Evolutionary conservation across 805 yeast genomes (phyloP), one percentile per base, ranked within the genome.

Genomic region (Pichia gijzeniarum): DNA sequence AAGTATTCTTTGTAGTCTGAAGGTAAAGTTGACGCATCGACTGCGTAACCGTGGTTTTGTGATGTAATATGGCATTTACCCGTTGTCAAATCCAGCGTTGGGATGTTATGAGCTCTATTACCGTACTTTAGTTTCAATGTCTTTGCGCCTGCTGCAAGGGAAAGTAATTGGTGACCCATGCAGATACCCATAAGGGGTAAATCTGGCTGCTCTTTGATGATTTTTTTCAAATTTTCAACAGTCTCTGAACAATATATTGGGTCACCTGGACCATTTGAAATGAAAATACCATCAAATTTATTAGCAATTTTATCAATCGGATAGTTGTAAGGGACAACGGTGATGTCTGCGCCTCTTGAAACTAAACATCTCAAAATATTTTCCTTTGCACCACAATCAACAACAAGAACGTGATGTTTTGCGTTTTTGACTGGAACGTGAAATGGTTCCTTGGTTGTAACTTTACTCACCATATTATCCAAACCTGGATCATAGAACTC

Each of bases 331-430:
- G 99, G 99, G 77, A 93, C 84, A 14, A 93, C 98, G 3, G 98
- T 93, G 56, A 91, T 80, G 21, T 95, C 84, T 31, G 97, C 96
- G 51, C 98, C 99, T 68, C 99, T 83, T 53, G 86, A 77, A 27
- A 87, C 98, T 41, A 93, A 75, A 51, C 96, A 89, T 70, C 99
- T 82, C 63, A 93, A 74, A 53, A 93, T 93, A 70, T 93, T 93
- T 70, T 93, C 98, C 73, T 93, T 93, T 54, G 93, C 97, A 63
- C 99, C 99, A 68, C 99, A 93, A 67, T 93, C 99, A 48, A 93
- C 73, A 33, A 93, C 89, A 13, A 97, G 96, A 56, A 93, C 81
- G 62, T 91, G 96, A 58, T 79, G 77, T 54, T 72, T 69, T 39
- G 74, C 69, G 39, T 71, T 66, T 19, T 79, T 77, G 34, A 91